Conservation (phyloP, 768 basidiomycete species). For the Goffeauzyma gilvescens region DNA sequence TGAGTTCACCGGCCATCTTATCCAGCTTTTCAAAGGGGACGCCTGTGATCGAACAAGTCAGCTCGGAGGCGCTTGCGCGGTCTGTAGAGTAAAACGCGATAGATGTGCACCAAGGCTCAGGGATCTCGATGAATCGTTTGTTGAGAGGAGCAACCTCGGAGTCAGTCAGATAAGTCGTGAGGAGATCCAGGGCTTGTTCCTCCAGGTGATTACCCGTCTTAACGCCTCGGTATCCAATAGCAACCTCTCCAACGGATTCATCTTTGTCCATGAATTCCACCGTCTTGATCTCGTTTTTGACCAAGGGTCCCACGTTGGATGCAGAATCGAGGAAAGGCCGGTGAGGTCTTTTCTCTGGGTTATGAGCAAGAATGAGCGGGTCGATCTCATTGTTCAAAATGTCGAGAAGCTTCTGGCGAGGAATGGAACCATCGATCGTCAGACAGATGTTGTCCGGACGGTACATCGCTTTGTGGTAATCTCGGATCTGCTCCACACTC, state of each 20-base stretch:
- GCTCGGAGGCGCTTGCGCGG: slow-evolving; percentile 49
- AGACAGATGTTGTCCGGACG: slow-evolving; percentile 77
- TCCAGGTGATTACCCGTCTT: slow-evolving; percentile 50
- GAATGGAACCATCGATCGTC: slow-evolving; percentile 71
- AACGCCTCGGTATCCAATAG: slow-evolving; percentile 63
- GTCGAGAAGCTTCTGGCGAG: slow-evolving; percentile 53
- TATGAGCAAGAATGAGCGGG: slow-evolving; percentile 57
- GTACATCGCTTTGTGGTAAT: slow-evolving; percentile 76
- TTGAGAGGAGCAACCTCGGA: slow-evolving; percentile 34
- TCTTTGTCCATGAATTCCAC: slow-evolving; percentile 95
- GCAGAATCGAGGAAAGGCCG: slow-evolving; percentile 81
- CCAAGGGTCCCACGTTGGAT: slow-evolving; percentile 38
- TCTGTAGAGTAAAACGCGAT: slow-evolving; percentile 67
- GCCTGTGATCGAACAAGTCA: slow-evolving; percentile 62
- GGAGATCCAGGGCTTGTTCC: slow-evolving; percentile 61
- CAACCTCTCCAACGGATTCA: slow-evolving; percentile 67
- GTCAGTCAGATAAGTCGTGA: slow-evolving; percentile 74
- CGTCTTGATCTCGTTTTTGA: slow-evolving; percentile 39
- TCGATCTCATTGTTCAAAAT: slow-evolving; percentile 71
- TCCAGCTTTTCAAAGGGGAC: slow-evolving; percentile 64
- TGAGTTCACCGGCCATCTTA: slow-evolving; percentile 50
- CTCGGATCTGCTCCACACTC: slow-evolving; percentile 70
- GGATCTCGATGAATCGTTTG: slow-evolving; percentile 81
- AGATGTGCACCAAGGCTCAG: slow-evolving; percentile 60
- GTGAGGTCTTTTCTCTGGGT: slow-evolving; percentile 38